Evolutionary conservation across 768 basidiomycete genomes (phyloP), one percentile per base, ranked within the genome.

Genomic region (Suillus cothurnatus): DNA sequence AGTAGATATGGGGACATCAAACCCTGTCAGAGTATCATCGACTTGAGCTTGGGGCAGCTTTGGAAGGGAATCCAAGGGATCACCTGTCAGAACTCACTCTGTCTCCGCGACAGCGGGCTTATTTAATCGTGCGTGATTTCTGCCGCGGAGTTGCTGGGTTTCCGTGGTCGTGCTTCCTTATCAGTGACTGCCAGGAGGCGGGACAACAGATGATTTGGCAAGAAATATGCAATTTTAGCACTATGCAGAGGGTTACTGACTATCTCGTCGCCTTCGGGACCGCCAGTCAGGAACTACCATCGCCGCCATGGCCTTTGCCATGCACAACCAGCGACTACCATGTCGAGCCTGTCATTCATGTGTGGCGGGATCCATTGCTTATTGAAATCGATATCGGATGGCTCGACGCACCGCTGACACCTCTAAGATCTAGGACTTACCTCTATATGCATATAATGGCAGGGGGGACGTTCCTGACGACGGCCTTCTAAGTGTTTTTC

Each of bases 91-190:
- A 32, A 43, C 36, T 64, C 52, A 8, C 61, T 11, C 36, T 74
- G 72, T 69, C 69, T 74, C 73, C 76, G 76, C 73, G 75, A 73
- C 62, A 63, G 69, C 69, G 74, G 66, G 71, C 71, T 74, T 73
- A 45, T 57, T 68, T 57, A 65, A 65, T 65, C 64, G 63, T 69
- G 69, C 67, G 71, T 67, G 34, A 34, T 28, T 39, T 59, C 58
- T 50, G 70, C 73, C 75, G 75, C 75, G 75, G 75, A 76, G 75
- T 76, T 76, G 68, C 58, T 64, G 32, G 41, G 57, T 31, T 57
- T 31, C 52, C 26, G 36, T 38, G 17, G 15, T 58, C 38, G 2
- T 17, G 41, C 58, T 59, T 59, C 57, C 57, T 59, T 59, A 41
- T 41, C 26, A 39, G 26, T 28, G 39, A 39, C 38, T 58, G 36